Evolutionary conservation across 2,329 filamentous ascomycete genomes (phyloP), one percentile per base, ranked within the genome.

Genomic region (Phaeophleospora eucalypticola): DNA sequence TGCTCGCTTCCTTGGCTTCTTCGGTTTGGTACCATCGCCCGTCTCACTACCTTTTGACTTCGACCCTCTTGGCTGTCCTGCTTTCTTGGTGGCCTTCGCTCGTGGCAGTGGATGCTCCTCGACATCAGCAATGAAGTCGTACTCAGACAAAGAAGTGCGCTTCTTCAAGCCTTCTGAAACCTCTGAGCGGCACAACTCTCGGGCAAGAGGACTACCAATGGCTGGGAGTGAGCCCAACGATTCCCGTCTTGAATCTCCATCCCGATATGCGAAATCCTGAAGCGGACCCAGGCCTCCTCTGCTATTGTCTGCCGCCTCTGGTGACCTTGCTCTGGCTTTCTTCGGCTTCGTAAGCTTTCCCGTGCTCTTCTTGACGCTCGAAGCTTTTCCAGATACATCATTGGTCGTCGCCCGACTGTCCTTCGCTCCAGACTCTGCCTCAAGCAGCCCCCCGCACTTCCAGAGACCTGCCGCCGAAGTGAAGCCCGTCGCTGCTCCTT

Each of bases 91-190:
- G 8, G 15, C 15, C 21, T 15, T 2, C 15, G 14, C 12, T 17
- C 3, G 36, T 24, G 21, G 17, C 10, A 18, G 19, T 10, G 42
- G 27, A 15, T 24, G 12, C 8, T 17, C 18, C 14, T 36, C 29
- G 7, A 43, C 42, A 29, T 49, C 48, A 3, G 21, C 43, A 32
- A 40, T 27, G 32, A 52, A 55, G 12, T 54, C 49, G 43, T 49
- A 51, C 15, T 52, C 52, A 2, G 56, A 57, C 8, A 59, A 21
- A 4, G 47, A 48, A 19, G 52, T 44, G 43, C 14, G 24, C 40
- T 37, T 39, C 4, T 36, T 34, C 35, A 27, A n/a, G 12, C 19
- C 16, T 17, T 33, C 29, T 12, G 19, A 14, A 9, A 29, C 16
- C 9, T 6, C 36, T 18, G 20, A 16, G 24, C 12, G 24, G 24